These are phyloP conservation scores for Peronospora destructor DNA, from an alignment of 352 stramenopile genomes.

Conservation along the genomic window DNA sequence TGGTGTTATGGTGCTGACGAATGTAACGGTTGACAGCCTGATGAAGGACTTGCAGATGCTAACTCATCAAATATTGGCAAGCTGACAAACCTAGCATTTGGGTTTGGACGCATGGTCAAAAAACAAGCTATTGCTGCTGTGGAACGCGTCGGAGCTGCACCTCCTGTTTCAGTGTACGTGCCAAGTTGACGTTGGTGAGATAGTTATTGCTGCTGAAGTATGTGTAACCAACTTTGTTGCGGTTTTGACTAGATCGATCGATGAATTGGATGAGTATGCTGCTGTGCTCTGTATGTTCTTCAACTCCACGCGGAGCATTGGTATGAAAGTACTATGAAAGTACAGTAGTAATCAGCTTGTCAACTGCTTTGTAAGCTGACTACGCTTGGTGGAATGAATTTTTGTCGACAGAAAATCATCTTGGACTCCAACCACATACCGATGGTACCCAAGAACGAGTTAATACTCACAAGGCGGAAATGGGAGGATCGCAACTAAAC, in stretches of 20 bases:
- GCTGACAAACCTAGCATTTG: conserved; percentile 71
- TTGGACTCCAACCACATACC: conserved; percentile 44
- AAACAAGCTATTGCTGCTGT: conserved; percentile 79
- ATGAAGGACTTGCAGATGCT: conserved; percentile 14
- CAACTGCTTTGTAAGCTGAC: neutral
- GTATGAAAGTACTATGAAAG: conserved; percentile 20
- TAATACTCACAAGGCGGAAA: conserved; percentile 29
- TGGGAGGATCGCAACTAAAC: conserved; percentile 23
- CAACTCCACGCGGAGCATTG: conserved; percentile 63
- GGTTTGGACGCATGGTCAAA: conserved; percentile 79
- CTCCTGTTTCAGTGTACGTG: conserved; percentile 44
- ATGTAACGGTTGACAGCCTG: conserved; percentile 7
- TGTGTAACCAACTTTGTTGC: neutral
- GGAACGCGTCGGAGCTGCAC: conserved; percentile 60
- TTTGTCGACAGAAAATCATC: conserved; percentile 37
- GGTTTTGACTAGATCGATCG: conserved; percentile 28
- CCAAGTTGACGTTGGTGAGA: neutral
- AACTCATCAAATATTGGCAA: conserved; percentile 45
- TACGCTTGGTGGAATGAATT: neutral
- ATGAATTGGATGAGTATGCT: conserved; percentile 67
- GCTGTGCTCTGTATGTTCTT: conserved; percentile 65
- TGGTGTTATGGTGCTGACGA: neutral
- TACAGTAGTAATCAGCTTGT: neutral
- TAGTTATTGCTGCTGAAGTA: neutral
- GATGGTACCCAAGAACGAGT: conserved; percentile 53